Evolutionary conservation across 768 basidiomycete genomes (phyloP).

Genomic region (Russula abietina): DNA sequence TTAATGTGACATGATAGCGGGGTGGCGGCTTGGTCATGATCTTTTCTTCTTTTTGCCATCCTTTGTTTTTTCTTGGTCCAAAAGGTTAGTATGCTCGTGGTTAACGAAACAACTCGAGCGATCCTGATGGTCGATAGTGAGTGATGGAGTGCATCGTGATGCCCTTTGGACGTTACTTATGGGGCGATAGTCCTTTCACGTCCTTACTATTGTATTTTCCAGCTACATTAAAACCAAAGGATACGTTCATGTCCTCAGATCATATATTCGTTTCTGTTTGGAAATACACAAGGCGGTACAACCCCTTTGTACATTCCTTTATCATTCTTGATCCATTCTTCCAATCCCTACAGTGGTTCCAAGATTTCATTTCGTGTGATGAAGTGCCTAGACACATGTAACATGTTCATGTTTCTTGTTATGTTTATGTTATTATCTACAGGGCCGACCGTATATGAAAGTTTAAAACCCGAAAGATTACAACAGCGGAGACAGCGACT

Average conservation of each 20-base stretch:
- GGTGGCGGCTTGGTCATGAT: background rate
- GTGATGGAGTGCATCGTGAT: background rate
- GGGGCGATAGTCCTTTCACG: background rate
- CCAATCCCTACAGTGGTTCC: background rate
- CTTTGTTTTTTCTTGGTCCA: background rate
- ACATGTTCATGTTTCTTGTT: background rate
- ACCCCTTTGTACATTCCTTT: background rate
- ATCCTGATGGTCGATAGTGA: too few relatives aligned
- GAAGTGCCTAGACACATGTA: background rate
- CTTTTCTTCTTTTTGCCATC: background rate
- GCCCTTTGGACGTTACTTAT: background rate
- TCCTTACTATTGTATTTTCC: too few relatives aligned
- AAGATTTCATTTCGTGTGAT: slow-evolving; percentile 8
- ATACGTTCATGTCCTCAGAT: background rate
- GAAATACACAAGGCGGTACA: background rate
- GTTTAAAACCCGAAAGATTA: background rate
- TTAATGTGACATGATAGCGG: slow-evolving; percentile 11
- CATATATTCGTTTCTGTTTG: background rate
- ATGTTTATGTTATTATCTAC: background rate
- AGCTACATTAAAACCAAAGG: background rate
- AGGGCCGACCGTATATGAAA: background rate
- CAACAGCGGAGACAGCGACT: background rate
- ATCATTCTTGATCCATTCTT: background rate
- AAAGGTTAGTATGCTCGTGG: too few relatives aligned
- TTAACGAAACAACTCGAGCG: too few relatives aligned